These are phyloP conservation scores for Sanghuangporus weigelae DNA, from an alignment of 1,284 basidiomycete genomes.

Conservation along the genomic window DNA sequence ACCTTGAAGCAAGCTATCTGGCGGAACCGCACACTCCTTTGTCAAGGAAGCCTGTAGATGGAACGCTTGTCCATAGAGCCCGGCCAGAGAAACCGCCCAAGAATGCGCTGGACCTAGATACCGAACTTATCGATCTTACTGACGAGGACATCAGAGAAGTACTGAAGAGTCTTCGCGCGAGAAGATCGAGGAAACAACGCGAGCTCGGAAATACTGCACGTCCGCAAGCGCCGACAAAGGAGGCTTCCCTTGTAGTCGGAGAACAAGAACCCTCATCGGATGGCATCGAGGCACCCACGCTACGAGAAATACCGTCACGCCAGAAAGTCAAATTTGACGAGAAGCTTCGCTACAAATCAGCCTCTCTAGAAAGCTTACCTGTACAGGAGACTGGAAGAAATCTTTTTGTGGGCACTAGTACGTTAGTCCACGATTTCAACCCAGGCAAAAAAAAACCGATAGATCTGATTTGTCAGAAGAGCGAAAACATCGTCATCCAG, in stretches of 20 bases:
- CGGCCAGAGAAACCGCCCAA: background rate
- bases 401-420: background rate
- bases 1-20: background rate
- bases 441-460: background rate
- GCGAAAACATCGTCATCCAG: background rate
- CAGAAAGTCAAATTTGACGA: slow-evolving; percentile 13
- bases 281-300: background rate
- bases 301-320: background rate
- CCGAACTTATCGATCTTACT: slow-evolving; percentile 28
- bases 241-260: background rate
- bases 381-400: background rate
- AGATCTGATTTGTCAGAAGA: background rate
- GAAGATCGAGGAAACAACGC: background rate
- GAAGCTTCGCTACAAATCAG: slow-evolving; percentile 5
- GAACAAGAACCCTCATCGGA: background rate
- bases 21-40: background rate
- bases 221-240: background rate
- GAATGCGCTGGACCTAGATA: background rate
- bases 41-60: background rate
- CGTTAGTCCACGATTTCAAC: background rate
- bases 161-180: background rate
- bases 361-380: background rate
- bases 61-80: background rate
- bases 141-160: slow-evolving; percentile 14
- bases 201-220: background rate